Base-by-base conservation (phyloP, 2,329 filamentous ascomycete species). In the Colletotrichum tanaceti region DNA sequence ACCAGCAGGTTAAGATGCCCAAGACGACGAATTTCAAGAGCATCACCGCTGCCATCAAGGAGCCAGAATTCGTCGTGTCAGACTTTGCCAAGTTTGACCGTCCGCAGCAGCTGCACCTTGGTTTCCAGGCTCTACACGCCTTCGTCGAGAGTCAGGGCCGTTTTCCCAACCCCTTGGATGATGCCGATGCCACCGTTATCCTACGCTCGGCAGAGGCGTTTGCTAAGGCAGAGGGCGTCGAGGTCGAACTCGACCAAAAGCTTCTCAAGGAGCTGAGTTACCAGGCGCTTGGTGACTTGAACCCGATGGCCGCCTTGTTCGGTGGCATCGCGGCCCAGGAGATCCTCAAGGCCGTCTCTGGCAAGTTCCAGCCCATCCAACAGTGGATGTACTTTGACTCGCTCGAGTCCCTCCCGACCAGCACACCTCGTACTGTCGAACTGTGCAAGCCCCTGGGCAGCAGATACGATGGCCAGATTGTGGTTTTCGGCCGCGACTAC, bases 381-480 rank as follows among this genome's bases (percentile, higher is more conserved):
- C 96, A 99, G 79, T 98, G 93, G 90, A 87, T 99, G 78, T 98
- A 99, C 84, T 97, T 98, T 74, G 96, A 99, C 80, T 97, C 96
- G 1, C 84, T 99, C n/a, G 96, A 99, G 80, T 97, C 96, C 11
- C 86, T 99, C 2, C 95, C 96, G 1, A 87, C 90, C 1, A 92
- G 88, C 18, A 87, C 86, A 52, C 85, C 87, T 71, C 91, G 96
- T 72, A 93, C 91, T 4, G 92, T 97, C 75, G 94, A 97, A 80
- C 86, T 92, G 54, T 99, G 96, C 87, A 91, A 93, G 79, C 95
- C 96, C 43, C 84, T 88, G 44, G 92, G 92, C 53, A 92, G 91
- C 68, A 91, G 96, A 67, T 99, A 99, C 77, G 96, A 99, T 79
- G 96, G 96, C 3, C 96, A 99, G 77, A 97, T 99, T 76, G 95